Base-by-base conservation (phyloP, 768 basidiomycete genomes). In the Boletus sp. region DNA sequence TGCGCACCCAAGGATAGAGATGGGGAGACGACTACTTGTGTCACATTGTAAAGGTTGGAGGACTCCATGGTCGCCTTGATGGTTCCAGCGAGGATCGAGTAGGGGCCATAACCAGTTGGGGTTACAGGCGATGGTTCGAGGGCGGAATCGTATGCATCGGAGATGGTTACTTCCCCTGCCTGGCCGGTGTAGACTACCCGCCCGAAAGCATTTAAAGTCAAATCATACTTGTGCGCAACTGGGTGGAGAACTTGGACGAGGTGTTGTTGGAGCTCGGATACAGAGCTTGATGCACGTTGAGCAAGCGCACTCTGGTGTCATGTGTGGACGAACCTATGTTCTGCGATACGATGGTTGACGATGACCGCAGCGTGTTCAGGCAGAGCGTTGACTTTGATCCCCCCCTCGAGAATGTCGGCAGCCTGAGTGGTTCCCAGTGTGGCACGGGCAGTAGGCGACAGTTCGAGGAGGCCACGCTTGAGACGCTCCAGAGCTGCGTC, bases 311-410 rank as follows among this genome's bases (percentile, higher is more conserved):
- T 21, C 5, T 14, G 0, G 17, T 32, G 25, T 38, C 44, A 43
- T 1, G 32, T 40, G 9, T 23, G 15, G 11, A 50, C 74, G 13
- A n/a, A 82, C 83, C 83, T 84, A 35, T 77, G 72, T 15, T 79
- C 79, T 4, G 83, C 78, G 42, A 90, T 83, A 29, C 87, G 82
- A 61, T 87, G 84, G 64, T 89, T 87, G 42, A 89, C 79, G 19
- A 89, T 66, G 45, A 46, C 45, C 14, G 45, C 45, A 15, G 45
- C 30, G 15, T 32, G 45, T 33, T 46, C 45, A 15, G 45, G 45
- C 23, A 46, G 45, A 33, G 32, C 45, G 15, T 46, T 46, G 32
- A 46, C 45, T 33, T 46, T 46, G 19, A 46, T 14, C 32, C 45
- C 45, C 13, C 45, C 45, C 21, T 46, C 45, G 19, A 46, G 32